phyloP scores from a whole-genome alignment of 345 rosid species.

The Eucalyptus curtisii region DNA sequence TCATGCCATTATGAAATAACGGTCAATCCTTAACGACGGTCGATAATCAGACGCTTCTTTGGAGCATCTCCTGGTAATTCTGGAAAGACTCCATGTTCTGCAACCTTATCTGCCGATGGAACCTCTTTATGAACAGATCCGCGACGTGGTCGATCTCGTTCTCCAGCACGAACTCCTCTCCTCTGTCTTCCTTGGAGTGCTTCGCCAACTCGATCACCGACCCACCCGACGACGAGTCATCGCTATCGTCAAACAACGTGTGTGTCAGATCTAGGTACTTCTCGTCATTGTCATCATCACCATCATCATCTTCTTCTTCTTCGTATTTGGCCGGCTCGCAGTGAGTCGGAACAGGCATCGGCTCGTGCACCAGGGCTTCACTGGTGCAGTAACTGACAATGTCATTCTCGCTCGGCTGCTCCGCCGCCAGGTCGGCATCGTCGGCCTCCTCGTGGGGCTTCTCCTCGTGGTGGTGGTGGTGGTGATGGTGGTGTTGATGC shows the following conservation, averaged over 20 bases:
- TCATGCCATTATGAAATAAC: not conserved
- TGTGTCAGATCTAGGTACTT: slow-evolving; percentile 53
- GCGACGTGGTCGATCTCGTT: slow-evolving; percentile 79
- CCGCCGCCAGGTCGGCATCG: not conserved
- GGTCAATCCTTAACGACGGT: not conserved
- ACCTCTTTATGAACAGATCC: slow-evolving; percentile 59
- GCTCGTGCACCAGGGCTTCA: not conserved
- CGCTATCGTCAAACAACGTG: slow-evolving; percentile 12
- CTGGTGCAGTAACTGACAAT: not conserved
- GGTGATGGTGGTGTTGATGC: not conserved
- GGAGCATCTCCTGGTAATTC: slow-evolving; percentile 16
- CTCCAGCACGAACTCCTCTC: slow-evolving; percentile 68
- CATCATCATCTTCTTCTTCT: not conserved
- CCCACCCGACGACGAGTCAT: slow-evolving; percentile 12
- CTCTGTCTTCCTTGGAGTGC: slow-evolving; percentile 40
- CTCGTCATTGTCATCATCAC: not conserved
- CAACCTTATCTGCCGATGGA: slow-evolving; percentile 60
- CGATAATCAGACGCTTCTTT: not conserved
- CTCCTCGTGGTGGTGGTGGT: not conserved
- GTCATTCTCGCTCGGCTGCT: not conserved
- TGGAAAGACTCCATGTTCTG: slow-evolving; percentile 64
- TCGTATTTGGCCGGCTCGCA: slow-evolving; percentile 3
- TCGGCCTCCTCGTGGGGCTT: not conserved
- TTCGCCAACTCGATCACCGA: slow-evolving; percentile 75
- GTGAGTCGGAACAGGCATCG: not conserved